These are phyloP conservation scores for Leccinum disarticulatum DNA, from an alignment of 768 basidiomycete genomes.

Conservation along the genomic window DNA sequence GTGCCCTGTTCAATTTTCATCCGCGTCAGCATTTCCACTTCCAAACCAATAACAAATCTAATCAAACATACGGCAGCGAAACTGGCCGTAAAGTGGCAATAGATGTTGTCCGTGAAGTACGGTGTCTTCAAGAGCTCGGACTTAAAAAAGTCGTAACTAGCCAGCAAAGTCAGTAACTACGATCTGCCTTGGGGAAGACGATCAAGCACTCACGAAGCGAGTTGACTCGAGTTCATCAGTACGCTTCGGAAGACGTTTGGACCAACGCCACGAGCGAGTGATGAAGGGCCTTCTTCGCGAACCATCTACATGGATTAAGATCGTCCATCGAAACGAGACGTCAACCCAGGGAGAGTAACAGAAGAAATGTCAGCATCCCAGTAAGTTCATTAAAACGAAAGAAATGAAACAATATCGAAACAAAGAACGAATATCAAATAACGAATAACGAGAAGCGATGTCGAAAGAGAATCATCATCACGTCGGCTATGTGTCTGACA, in stretches of 20 bases:
- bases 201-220: constrained; percentile 67
- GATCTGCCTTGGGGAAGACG: background rate
- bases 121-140: constrained; percentile 68
- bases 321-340: background rate
- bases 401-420: background rate
- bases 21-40: background rate
- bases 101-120: constrained; percentile 80
- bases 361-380: constrained; percentile 9
- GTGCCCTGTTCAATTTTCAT: constrained; percentile 56
- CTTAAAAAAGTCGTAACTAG: constrained; percentile 87
- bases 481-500: background rate
- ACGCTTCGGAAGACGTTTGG: constrained; percentile 87
- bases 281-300: constrained; percentile 78
- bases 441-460: background rate
- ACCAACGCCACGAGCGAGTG: constrained; percentile 71
- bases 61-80: constrained; percentile 68
- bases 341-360: background rate
- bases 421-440: background rate
- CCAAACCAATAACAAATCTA: background rate
- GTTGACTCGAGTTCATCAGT: constrained; percentile 90
- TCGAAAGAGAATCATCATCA: background rate
- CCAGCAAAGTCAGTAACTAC: background rate
- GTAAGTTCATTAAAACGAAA: background rate
- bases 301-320: constrained; percentile 61
- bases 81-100: constrained; percentile 81